Percentiles rank a stretch among this genome's conserved stretches.
phyloP scores from a whole-genome alignment of 331 rosid genomes.

The Arachis monticola region DNA sequence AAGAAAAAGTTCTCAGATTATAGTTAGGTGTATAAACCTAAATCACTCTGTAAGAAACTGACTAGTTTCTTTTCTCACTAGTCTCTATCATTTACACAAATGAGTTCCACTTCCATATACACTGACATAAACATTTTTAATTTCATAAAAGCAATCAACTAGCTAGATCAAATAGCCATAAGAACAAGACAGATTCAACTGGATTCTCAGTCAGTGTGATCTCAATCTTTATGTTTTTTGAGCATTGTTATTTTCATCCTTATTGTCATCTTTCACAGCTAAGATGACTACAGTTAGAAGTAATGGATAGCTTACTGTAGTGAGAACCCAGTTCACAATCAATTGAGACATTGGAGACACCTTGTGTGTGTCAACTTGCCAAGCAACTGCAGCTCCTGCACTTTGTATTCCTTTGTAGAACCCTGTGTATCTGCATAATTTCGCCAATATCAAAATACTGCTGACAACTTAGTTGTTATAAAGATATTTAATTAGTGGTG shows the following conservation, averaged over 20 bases:
- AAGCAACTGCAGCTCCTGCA: slow-evolving; percentile 81
- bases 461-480: no score
- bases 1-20: no score
- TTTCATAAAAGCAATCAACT: not conserved
- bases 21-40: no score
- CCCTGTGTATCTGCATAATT: slow-evolving; percentile 59
- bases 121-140: not conserved
- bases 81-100: not conserved
- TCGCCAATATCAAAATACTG: no score
- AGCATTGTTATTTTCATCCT: slow-evolving; percentile 28
- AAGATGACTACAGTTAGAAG: slow-evolving; percentile 50
- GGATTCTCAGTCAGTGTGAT: not conserved
- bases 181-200: not conserved
- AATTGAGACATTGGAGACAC: slow-evolving; percentile 54
- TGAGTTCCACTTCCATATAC: not conserved
- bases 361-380: slow-evolving; percentile 57
- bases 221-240: not conserved
- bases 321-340: slow-evolving; percentile 60
- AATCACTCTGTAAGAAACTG: not conserved
- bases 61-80: not conserved
- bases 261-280: slow-evolving; percentile 59
- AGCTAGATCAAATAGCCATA: not conserved
- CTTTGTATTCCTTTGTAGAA: slow-evolving; percentile 77
- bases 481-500: no score
- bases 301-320: slow-evolving; percentile 64